These are phyloP conservation scores for Backusella westeae DNA, from an alignment of 192 early-diverging fungal genomes.

Conservation along the genomic window DNA sequence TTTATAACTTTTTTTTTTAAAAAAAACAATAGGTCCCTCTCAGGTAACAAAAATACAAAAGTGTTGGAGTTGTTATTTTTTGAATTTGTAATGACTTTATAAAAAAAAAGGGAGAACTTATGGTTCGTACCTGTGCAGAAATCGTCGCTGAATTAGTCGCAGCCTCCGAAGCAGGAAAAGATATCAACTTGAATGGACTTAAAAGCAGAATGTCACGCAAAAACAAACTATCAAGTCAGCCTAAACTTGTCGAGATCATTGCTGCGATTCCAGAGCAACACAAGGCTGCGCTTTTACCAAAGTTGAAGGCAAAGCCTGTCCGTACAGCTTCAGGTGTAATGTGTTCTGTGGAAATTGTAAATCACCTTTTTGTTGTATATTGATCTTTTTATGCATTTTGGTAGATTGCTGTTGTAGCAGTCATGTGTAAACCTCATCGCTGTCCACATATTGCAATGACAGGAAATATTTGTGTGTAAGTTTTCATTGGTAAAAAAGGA, in stretches of 20 bases:
- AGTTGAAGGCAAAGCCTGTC: slow-evolving; percentile 93
- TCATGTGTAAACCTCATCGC: slow-evolving; percentile 96
- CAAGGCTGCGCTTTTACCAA: slow-evolving; percentile 78
- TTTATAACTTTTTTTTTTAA: not conserved
- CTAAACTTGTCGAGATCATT: slow-evolving; percentile 96
- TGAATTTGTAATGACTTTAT: not conserved
- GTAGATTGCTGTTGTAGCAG: slow-evolving; percentile 91
- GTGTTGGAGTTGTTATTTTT: not conserved
- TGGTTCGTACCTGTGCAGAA: slow-evolving; percentile 82
- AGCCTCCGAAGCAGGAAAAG: slow-evolving; percentile 60
- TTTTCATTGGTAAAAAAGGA: not conserved
- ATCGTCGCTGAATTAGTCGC: slow-evolving; percentile 89
- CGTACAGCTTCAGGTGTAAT: slow-evolving; percentile 87
- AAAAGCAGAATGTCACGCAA: slow-evolving; percentile 70
- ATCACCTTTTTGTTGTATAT: not conserved
- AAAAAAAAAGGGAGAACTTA: slow-evolving; percentile 59
- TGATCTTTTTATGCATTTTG: not conserved
- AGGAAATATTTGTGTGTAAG: slow-evolving; percentile 96
- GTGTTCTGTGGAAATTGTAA: not conserved
- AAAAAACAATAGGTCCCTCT: slow-evolving; percentile 15
- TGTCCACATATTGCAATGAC: slow-evolving; percentile 99
- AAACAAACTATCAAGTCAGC: slow-evolving; percentile 82
- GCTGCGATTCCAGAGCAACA: slow-evolving; percentile 96
- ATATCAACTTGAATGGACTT: slow-evolving; percentile 88
- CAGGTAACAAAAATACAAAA: slow-evolving; percentile 17